Conservation (phyloP, 257 asterid genomes). For the Scutellaria galericulata region DNA sequence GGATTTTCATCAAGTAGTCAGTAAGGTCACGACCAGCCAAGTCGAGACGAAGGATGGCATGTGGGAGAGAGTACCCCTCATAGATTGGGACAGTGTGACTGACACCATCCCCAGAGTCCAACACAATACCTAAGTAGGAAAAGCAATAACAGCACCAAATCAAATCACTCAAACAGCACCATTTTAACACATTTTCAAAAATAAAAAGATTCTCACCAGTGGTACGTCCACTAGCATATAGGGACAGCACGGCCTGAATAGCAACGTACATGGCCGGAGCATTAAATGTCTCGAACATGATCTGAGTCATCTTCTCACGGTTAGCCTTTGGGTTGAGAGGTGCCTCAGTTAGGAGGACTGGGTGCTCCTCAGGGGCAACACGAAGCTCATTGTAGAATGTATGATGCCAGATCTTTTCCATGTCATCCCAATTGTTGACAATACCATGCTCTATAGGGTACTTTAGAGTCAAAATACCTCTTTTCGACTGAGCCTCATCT, state of each 20-base stretch:
- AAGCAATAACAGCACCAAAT: neutral
- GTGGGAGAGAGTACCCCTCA: slow-evolving; percentile 41
- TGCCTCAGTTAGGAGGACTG: slow-evolving; percentile 52
- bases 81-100: slow-evolving; percentile 39
- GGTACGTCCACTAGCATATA: slow-evolving; percentile 57
- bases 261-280: slow-evolving; percentile 57
- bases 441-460: slow-evolving; percentile 57
- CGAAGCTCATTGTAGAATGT: slow-evolving; percentile 57
- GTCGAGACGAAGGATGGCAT: slow-evolving; percentile 42
- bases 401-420: slow-evolving; percentile 60
- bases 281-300: slow-evolving; percentile 56
- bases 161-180: neutral
- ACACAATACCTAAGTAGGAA: slow-evolving; percentile 29
- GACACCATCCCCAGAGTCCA: slow-evolving; percentile 42
- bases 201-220: slow-evolving; percentile 40
- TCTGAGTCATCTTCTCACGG: slow-evolving; percentile 56
- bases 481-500: slow-evolving; percentile 51
- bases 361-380: slow-evolving; percentile 57
- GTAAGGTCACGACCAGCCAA: slow-evolving; percentile 44
- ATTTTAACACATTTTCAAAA: neutral
- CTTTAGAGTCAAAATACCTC: slow-evolving; percentile 52
- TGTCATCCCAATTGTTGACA: slow-evolving; percentile 54
- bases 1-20: slow-evolving; percentile 39
- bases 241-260: slow-evolving; percentile 57
- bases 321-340: slow-evolving; percentile 59